These are phyloP conservation scores for Vigna angularis DNA, from an alignment of 306 rosid genomes.

Conservation along the genomic window DNA sequence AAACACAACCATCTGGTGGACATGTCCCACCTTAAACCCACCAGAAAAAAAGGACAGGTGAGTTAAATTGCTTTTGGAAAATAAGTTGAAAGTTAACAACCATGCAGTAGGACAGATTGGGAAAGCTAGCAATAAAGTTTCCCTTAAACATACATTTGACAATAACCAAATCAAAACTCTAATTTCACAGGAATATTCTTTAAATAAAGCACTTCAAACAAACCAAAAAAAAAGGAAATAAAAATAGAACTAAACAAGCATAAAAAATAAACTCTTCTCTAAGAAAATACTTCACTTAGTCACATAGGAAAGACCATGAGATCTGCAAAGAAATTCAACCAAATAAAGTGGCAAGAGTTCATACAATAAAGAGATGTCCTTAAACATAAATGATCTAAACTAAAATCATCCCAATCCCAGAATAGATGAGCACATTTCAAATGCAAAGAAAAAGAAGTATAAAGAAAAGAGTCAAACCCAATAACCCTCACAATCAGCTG, in stretches of 20 bases:
- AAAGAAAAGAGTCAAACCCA: slow-evolving; percentile 11
- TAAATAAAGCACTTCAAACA: neutral
- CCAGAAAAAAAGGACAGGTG: neutral
- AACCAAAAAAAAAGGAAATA: neutral
- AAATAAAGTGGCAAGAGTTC: neutral
- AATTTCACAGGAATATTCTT: neutral
- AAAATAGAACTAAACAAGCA: neutral
- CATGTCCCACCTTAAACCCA: neutral
- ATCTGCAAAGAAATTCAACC: neutral
- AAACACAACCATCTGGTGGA: neutral
- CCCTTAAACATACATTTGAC: neutral
- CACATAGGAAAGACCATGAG: neutral
- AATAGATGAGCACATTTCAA: slow-evolving; percentile 24
- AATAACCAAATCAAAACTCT: neutral
- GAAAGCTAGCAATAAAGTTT: neutral
- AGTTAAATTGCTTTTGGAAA: neutral
- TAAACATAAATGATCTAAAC: neutral
- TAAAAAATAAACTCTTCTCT: neutral
- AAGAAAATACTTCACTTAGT: neutral
- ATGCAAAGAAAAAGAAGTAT: slow-evolving; percentile 5
- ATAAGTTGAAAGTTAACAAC: neutral
- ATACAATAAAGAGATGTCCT: neutral
- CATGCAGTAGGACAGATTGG: neutral
- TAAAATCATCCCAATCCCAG: no score
- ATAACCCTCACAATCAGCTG: slow-evolving; percentile 3